A percentile compares a stretch with the other conserved stretches of the same genome.
phyloP scores from a whole-genome alignment of 2,329 filamentous ascomycete species.

The Lasiodiplodia gonubiensis region DNA sequence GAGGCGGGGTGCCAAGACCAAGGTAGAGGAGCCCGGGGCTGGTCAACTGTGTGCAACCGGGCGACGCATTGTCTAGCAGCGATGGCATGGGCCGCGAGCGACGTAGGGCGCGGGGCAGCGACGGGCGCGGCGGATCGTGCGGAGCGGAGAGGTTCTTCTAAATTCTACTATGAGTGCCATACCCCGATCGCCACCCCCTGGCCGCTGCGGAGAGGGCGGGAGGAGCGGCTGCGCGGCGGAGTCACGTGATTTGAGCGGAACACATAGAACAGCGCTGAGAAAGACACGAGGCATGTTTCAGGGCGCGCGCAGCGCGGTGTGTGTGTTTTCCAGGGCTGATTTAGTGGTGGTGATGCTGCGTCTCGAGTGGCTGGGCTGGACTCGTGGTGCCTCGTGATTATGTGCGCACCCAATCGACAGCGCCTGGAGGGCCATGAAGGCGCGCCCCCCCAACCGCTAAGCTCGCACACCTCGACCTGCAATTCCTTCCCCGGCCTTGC shows the following conservation, averaged over 20 bases:
- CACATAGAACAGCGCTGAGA: background rate
- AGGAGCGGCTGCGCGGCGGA: conserved; percentile 5
- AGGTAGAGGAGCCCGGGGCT: background rate
- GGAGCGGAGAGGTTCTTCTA: conserved; percentile 19
- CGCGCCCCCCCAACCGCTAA: conserved; percentile 24
- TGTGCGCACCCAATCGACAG: conserved; percentile 24
- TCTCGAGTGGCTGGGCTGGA: conserved; percentile 8
- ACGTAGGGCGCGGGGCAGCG: background rate
- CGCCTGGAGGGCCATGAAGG: conserved; percentile 9
- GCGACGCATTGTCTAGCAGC: background rate
- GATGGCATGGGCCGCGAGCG: background rate
- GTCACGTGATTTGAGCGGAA: conserved; percentile 16
- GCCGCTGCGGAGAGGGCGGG: conserved; percentile 23
- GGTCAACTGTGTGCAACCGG: conserved; percentile 2
- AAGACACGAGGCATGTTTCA: background rate
- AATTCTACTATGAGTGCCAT: conserved; percentile 15
- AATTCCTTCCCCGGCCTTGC: conserved; percentile 25
- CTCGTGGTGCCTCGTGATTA: conserved; percentile 22
- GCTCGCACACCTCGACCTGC: conserved; percentile 27
- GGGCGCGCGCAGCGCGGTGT: background rate
- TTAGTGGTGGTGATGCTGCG: background rate
- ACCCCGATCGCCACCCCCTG: conserved; percentile 24
- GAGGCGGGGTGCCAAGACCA: conserved; percentile 3
- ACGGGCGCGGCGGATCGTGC: conserved; percentile 1
- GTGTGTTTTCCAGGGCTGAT: conserved; percentile 12